Evolutionary conservation across 768 basidiomycete genomes (phyloP).

Genomic region (Leccinum variicolor): DNA sequence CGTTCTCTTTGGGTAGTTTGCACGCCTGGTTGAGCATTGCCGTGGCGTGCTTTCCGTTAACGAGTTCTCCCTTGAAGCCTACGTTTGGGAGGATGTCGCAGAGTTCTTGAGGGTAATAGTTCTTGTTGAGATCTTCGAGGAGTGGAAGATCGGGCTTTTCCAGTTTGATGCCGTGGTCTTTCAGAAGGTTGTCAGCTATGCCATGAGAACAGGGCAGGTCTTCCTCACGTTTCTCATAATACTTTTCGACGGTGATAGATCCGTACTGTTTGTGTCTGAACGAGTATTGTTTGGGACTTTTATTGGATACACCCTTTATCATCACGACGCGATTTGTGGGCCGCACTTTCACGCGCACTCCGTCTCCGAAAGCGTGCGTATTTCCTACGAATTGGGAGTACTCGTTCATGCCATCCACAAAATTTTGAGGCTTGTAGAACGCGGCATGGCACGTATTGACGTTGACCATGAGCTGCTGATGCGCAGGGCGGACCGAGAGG

Average conservation of each 20-base stretch:
- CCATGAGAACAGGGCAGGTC: background rate
- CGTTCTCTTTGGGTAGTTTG: conserved; percentile 46
- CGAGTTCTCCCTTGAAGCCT: conserved; percentile 46
- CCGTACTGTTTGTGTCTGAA: conserved; percentile 37
- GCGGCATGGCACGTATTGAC: conserved; percentile 51
- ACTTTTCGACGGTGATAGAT: conserved; percentile 41
- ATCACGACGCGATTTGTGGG: conserved; percentile 66
- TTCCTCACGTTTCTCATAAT: conserved; percentile 41
- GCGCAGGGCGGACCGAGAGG: conserved; percentile 38
- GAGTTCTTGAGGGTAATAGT: conserved; percentile 43
- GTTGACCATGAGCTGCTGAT: conserved; percentile 49
- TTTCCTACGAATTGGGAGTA: conserved; percentile 46
- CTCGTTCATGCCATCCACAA: conserved; percentile 37
- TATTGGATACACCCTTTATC: conserved; percentile 50
- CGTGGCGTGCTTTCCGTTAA: conserved; percentile 40
- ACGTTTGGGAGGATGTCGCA: conserved; percentile 43
- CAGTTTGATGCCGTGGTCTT: conserved; percentile 40
- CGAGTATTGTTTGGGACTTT: conserved; percentile 35
- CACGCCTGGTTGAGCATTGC: conserved; percentile 48
- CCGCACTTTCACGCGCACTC: conserved; percentile 61
- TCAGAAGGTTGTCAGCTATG: background rate
- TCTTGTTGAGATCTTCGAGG: conserved; percentile 36
- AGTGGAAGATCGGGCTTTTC: conserved; percentile 36
- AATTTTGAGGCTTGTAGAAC: conserved; percentile 42
- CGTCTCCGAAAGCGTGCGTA: conserved; percentile 51